phyloP scores from a whole-genome alignment of 2,329 filamentous ascomycete species.

The Xylaria hypoxylon region DNA sequence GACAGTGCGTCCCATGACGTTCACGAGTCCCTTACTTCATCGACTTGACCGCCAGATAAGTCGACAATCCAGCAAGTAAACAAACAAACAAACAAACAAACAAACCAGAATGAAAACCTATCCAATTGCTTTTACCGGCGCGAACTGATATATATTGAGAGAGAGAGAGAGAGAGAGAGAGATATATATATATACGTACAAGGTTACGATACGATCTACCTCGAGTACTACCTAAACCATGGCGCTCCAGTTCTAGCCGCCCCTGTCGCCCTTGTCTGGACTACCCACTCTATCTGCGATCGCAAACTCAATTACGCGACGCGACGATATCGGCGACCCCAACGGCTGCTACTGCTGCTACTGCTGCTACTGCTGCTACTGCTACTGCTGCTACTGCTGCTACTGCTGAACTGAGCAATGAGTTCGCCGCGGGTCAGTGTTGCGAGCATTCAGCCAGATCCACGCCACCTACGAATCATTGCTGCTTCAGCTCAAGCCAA shows the following conservation, averaged over 20 bases:
- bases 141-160: neutral
- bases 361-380: neutral
- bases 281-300: conserved; percentile 11
- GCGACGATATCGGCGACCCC: neutral
- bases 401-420: conserved; percentile 35
- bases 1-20: too few species aligned
- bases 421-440: conserved; percentile 51
- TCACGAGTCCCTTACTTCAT: conserved; percentile 4
- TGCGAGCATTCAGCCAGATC: conserved; percentile 54
- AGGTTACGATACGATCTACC: conserved; percentile 2
- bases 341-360: neutral
- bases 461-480: conserved; percentile 53
- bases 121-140: neutral
- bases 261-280: conserved; percentile 8
- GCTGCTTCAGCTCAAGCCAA: conserved; percentile 54
- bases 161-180: too few species aligned
- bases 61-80: neutral
- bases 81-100: neutral
- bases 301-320: conserved; percentile 20
- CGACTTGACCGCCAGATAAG: neutral
- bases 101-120: neutral
- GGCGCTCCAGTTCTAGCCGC: conserved; percentile 21
- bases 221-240: conserved; percentile 7
- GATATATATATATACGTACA: too few species aligned
- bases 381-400: neutral